These are phyloP conservation scores for Fusarium sp. DNA, from an alignment of 2,329 filamentous ascomycete genomes.

Conservation along the genomic window DNA sequence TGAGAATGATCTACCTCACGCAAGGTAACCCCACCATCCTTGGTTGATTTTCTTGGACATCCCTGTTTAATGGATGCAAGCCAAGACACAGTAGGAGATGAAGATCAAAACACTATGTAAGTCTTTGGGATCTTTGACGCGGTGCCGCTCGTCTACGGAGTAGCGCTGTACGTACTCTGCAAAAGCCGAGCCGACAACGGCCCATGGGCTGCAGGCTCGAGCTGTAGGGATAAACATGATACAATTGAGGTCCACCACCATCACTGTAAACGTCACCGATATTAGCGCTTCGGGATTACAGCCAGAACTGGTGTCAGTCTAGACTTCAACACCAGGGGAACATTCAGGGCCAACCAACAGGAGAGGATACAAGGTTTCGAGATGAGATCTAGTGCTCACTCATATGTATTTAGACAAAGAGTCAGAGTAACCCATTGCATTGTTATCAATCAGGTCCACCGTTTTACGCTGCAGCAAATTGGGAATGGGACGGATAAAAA, in stretches of 20 bases:
- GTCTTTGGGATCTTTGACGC: constrained; percentile 7
- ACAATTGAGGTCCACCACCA: neutral
- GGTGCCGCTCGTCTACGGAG: neutral
- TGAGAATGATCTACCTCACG: constrained; percentile 14
- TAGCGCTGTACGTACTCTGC: neutral
- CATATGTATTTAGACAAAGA: constrained; percentile 4
- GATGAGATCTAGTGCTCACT: neutral
- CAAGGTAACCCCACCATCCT: constrained; percentile 20
- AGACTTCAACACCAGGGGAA: constrained; percentile 1
- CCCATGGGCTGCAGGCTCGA: neutral
- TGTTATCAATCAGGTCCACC: neutral
- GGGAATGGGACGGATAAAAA: constrained; percentile 4
- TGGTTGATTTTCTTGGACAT: constrained; percentile 2
- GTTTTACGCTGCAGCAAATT: constrained; percentile 21
- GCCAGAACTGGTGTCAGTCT: neutral
- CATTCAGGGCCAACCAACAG: constrained; percentile 10
- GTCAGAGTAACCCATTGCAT: neutral
- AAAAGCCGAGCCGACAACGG: neutral
- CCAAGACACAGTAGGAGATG: constrained; percentile 15
- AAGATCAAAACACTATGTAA: constrained; percentile 22
- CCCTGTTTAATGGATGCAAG: constrained; percentile 1
- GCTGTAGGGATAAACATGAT: constrained; percentile 4
- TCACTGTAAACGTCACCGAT: constrained; percentile 23
- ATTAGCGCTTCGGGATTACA: constrained; percentile 12
- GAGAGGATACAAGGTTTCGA: constrained; percentile 15